phyloP scores from a whole-genome alignment of 2,329 filamentous ascomycete species.

The Colletotrichum truncatum region DNA sequence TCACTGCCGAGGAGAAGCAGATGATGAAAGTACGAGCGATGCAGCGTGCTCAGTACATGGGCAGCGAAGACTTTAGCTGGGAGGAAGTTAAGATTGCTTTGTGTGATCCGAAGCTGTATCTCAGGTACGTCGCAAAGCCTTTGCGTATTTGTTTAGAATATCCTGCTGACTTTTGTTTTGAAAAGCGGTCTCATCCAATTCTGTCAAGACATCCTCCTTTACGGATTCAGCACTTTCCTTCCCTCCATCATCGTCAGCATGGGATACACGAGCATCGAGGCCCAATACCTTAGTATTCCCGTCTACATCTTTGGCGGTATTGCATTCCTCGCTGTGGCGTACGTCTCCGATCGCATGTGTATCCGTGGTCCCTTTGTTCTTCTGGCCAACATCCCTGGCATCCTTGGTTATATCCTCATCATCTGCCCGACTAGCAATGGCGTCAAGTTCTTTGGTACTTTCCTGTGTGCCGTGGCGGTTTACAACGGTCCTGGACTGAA shows the following conservation, averaged over 20 bases:
- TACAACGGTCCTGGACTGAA: conserved; percentile 59
- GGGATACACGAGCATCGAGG: conserved; percentile 59
- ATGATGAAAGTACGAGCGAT: conserved; percentile 59
- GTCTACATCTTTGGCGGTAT: conserved; percentile 62
- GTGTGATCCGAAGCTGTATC: conserved; percentile 59
- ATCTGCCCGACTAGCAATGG: conserved; percentile 56
- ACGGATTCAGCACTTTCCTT: conserved; percentile 67
- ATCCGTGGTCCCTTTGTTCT: conserved; percentile 61
- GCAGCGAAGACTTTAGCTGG: conserved; percentile 58
- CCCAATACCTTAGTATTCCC: conserved; percentile 64
- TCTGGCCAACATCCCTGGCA: conserved; percentile 57
- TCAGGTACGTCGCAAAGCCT: conserved; percentile 48
- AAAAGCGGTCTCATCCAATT: conserved; percentile 54
- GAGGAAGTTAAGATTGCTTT: conserved; percentile 56
- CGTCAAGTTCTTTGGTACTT: conserved; percentile 59
- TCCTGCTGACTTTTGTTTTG: background rate
- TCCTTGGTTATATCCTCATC: conserved; percentile 59
- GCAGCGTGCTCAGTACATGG: conserved; percentile 57
- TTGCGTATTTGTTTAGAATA: too few relatives aligned
- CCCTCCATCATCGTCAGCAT: conserved; percentile 63
- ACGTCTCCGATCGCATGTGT: conserved; percentile 53
- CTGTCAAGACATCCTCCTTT: conserved; percentile 60
- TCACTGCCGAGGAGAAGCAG: conserved; percentile 55
- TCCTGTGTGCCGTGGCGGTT: conserved; percentile 55
- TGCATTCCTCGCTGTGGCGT: conserved; percentile 54